Conservation (phyloP, 768 basidiomycete genomes). For the Boletus insuetus region DNA sequence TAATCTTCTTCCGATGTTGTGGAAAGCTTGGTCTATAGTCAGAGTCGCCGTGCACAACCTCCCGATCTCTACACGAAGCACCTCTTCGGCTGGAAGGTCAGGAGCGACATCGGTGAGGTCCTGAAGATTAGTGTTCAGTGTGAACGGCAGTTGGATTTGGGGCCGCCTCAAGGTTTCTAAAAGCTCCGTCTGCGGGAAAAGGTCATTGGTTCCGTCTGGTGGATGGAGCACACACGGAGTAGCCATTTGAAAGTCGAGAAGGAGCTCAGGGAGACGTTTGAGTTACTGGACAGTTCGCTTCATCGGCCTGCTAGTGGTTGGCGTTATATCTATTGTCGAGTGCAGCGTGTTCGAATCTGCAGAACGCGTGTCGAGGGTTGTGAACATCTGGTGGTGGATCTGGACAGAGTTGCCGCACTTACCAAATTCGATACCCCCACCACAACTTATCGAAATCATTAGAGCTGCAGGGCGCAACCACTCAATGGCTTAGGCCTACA, state of each 20-base stretch:
- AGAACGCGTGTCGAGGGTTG: too few relatives aligned
- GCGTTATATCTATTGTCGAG: not conserved
- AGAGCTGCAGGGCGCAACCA: too few relatives aligned
- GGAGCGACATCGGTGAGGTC: not conserved
- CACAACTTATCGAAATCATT: too few relatives aligned
- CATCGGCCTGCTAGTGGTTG: not conserved
- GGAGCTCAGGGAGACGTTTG: not conserved
- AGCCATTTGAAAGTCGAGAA: not conserved
- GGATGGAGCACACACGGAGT: not conserved
- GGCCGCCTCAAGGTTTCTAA: not conserved
- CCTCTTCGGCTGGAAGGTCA: constrained; percentile 11
- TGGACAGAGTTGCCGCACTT: too few relatives aligned
- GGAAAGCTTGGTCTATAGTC: constrained; percentile 17
- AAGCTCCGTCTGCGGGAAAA: not conserved
- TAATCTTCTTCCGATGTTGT: constrained; percentile 7
- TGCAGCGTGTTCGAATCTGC: not conserved
- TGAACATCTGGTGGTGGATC: too few relatives aligned
- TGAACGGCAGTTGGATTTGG: not conserved
- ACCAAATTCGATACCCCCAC: too few relatives aligned
- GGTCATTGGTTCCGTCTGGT: not conserved
- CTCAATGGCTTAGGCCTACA: too few relatives aligned
- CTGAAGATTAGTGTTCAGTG: not conserved
- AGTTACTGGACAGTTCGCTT: not conserved
- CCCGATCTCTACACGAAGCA: constrained; percentile 14
- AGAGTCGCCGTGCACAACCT: constrained; percentile 14